Evolutionary conservation across 2,329 filamentous ascomycete species (phyloP).

Genomic region (Monilinia laxa): DNA sequence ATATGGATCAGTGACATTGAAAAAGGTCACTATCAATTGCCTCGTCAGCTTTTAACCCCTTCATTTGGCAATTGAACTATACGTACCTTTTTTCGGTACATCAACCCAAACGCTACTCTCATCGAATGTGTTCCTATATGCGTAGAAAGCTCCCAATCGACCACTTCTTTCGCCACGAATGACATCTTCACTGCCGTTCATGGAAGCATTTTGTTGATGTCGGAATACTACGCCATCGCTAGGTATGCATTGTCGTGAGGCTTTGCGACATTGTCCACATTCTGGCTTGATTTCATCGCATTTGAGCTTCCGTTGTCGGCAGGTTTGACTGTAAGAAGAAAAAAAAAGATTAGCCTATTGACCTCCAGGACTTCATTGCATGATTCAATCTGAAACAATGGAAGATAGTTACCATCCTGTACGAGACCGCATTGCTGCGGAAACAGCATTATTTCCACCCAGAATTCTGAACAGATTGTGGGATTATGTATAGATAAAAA

Average conservation of each 20-base stretch:
- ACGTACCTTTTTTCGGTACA: constrained; percentile 56
- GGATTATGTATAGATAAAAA: not conserved
- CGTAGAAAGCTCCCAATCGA: constrained; percentile 59
- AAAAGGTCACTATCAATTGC: constrained; percentile 52
- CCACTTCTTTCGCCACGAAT: constrained; percentile 40
- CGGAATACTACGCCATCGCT: constrained; percentile 64
- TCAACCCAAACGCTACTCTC: constrained; percentile 61
- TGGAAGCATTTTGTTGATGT: constrained; percentile 68
- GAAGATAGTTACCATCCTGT: constrained; percentile 40
- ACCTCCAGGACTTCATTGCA: not conserved
- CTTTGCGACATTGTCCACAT: constrained; percentile 59
- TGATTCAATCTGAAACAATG: not conserved
- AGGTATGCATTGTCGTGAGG: constrained; percentile 58
- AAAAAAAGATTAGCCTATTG: constrained; percentile 22
- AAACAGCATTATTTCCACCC: constrained; percentile 20
- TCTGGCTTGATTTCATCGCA: constrained; percentile 62
- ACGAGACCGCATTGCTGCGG: constrained; percentile 41
- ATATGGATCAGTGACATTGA: constrained; percentile 62
- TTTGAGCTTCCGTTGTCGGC: constrained; percentile 62
- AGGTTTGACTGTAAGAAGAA: constrained; percentile 48
- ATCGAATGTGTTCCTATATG: constrained; percentile 64
- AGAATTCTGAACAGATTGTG: not conserved
- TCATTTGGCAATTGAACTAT: not conserved
- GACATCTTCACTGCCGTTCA: constrained; percentile 53
- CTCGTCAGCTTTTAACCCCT: constrained; percentile 32